Base-by-base conservation (phyloP, 2,329 filamentous ascomycete genomes). In the Fusarium tupiense region DNA sequence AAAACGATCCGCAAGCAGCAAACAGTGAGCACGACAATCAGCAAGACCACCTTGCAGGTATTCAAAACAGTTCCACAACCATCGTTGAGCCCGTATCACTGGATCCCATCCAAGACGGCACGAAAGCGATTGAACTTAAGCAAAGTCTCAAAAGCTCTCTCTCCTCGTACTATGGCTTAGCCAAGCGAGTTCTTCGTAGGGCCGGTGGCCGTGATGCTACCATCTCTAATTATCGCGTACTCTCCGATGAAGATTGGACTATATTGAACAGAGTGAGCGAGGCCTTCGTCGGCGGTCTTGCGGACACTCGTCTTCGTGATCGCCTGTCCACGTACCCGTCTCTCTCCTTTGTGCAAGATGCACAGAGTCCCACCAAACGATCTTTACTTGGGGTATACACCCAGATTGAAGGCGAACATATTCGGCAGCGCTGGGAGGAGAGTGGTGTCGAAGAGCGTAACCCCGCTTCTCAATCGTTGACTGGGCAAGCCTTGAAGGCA, bases 321-420 rank as follows among this genome's bases (percentile, higher is more conserved):
- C 84, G 85, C 10, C 79, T 92, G 6, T 72, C 82, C 43, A 76
- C 71, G 9, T 88, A 86, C 61, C 83, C 82, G n/a, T 89, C 89
- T 5, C 83, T 91, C 12, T 78, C 81, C 11, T 84, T 84, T 37
- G 79, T 78, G 20, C 69, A 79, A 14, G 58, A 69, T 3, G 61
- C 77, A 1, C 76, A 78, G 6, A 59, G 71, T 6, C 73, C 80
- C 11, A 80, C 80, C 57, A 80, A 83, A 64, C 86, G 88, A 44
- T 88, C 89, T 8, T 84, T 92, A 2, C 80, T 83, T n/a, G 88
- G 88, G 1, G 84, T 90, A 6, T 86, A 83, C 68, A 85, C 82
- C 20, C 88, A 91, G 71, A 80, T 86, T 5, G 90, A 92, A 74
- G 90, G 90, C 13, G 90, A 91, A 75, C 81, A 82, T 26, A 78